Evolutionary conservation across 495 filamentous ascomycete species (phyloP).

Genomic region (Pyronema omphalodes): DNA sequence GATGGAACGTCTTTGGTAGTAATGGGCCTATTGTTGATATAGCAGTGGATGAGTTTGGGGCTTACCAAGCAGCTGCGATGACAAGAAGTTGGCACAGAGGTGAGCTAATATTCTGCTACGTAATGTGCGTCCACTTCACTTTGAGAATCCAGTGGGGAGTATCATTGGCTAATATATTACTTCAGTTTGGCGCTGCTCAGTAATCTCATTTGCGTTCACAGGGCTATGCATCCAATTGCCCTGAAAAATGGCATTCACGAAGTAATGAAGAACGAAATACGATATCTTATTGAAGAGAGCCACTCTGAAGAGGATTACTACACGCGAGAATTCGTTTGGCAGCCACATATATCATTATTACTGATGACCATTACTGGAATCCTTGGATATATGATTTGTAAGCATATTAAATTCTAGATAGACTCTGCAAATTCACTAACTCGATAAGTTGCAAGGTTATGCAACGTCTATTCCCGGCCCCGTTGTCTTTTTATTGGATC

Average conservation of each 20-base stretch:
- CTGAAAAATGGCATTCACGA: neutral
- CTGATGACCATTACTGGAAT: constrained; percentile 9
- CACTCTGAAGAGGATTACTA: neutral
- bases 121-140: constrained; percentile 5
- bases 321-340: neutral
- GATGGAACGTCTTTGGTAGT: neutral
- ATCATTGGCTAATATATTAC: neutral
- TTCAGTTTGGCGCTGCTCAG: constrained; percentile 10
- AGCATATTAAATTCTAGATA: neutral
- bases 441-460: constrained; percentile 15
- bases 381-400: constrained; percentile 13
- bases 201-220: constrained; percentile 6
- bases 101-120: constrained; percentile 9
- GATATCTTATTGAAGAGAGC: neutral
- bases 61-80: constrained; percentile 11
- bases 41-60: constrained; percentile 11
- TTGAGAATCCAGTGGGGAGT: no score
- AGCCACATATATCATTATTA: constrained; percentile 1
- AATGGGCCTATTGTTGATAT: neutral
- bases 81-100: constrained; percentile 11
- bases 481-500: constrained; percentile 8
- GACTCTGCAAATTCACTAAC: neutral
- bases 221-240: neutral
- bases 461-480: constrained; percentile 14
- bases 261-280: neutral